Evolutionary conservation across 257 asterid genomes (phyloP), one percentile per base, ranked within the genome.

Genomic region (Thymus mandschuricus): DNA sequence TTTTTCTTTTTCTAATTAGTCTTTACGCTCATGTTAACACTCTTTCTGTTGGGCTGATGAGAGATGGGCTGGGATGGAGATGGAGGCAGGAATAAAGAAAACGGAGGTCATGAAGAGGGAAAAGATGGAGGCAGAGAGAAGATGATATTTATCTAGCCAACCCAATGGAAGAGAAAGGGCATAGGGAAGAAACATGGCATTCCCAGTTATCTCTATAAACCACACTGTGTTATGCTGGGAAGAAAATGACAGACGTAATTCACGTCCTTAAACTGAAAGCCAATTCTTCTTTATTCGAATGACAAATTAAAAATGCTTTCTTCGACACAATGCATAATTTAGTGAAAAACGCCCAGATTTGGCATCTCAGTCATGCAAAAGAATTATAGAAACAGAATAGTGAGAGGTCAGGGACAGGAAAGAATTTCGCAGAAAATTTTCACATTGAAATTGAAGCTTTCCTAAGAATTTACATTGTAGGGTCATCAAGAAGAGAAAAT

Each of bases 321-420:
- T 49, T 67, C 29, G 29, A 66, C 27, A 48, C 5, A 31, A 48
- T 13, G 40, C 4, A 15, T 31, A 43, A 61, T 61, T 43, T 62
- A 10, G 35, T 40, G 55, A 44, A 27, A 27, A 40, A 52, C 10
- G 30, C 34, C 50, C 12, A 75, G 15, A 31, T 43, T 15, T 52
- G 31, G 61, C 58, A 64, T 21, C 15, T 46, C 27, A 49, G 56
- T 66, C n/a, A 30, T 0, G 27, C 12, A 13, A 3, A 43, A 61
- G 3, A 64, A 8, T 34, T 3, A n/a, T 13, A 54, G n/a, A 21
- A 21, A 21, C 21, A 21, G 21, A 15, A 44, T 55, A 43, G 7
- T 3, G 38, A 68, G 49, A 70, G 68, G 56, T 45, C 30, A 38
- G 45, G 68, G 9, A 52, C 67, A 61, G 3, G 40, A 63, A 7